A percentile compares a stretch with the other conserved stretches of the same genome.
Evolutionary conservation across 768 basidiomycete species (phyloP).

Genomic region (Hygrocybe coccinea): DNA sequence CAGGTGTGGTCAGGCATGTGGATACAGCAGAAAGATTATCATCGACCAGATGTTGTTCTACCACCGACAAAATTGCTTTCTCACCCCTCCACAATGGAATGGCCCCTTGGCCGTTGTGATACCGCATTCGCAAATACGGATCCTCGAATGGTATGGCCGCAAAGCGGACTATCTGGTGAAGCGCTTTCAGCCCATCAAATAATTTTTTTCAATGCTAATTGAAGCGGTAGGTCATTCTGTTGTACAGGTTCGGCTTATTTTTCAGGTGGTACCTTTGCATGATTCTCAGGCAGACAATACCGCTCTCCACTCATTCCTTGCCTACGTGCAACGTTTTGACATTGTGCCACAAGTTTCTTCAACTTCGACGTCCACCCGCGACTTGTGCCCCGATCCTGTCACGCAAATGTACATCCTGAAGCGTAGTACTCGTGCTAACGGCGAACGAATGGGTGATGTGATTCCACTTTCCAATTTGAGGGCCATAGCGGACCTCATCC

Average conservation of each 20-base stretch:
- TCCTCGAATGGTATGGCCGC: slow-evolving; percentile 11
- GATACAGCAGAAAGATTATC: slow-evolving; percentile 23
- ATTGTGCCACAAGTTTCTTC: slow-evolving; percentile 5
- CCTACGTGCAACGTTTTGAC: slow-evolving; percentile 7
- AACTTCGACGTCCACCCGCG: not conserved
- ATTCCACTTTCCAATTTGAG: slow-evolving; percentile 6
- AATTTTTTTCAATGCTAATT: not conserved
- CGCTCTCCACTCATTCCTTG: not conserved
- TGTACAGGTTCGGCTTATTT: not conserved
- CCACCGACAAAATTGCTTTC: slow-evolving; percentile 21
- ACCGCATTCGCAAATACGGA: slow-evolving; percentile 18
- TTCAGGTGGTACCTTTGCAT: not conserved
- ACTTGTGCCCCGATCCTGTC: slow-evolving; percentile 4
- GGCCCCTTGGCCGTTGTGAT: slow-evolving; percentile 20
- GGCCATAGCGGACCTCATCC: slow-evolving; percentile 10
- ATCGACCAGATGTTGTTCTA: slow-evolving; percentile 15
- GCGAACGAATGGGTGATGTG: slow-evolving; percentile 8
- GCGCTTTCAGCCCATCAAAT: not conserved
- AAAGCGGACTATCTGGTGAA: slow-evolving; percentile 19
- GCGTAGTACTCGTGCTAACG: not conserved
- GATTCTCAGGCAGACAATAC: not conserved
- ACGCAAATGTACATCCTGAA: slow-evolving; percentile 9
- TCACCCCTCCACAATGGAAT: slow-evolving; percentile 14
- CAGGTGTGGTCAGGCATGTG: slow-evolving; percentile 25
- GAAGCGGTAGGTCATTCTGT: slow-evolving; percentile 2